Conservation (phyloP, 2,329 filamentous ascomycete genomes). For the Laburnicola sp. region DNA sequence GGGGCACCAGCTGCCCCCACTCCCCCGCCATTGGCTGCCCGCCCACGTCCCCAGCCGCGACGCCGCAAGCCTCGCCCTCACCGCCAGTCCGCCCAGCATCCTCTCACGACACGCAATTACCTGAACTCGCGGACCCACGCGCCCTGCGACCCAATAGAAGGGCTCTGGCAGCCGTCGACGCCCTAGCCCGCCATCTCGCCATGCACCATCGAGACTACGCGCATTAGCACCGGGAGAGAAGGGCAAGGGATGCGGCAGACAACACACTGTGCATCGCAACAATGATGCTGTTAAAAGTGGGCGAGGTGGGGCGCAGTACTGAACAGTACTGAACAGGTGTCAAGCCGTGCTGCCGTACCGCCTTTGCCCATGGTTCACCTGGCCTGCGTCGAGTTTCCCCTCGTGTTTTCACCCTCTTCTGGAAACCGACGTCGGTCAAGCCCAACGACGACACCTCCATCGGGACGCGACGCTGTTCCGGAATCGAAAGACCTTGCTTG, state of each 20-base stretch:
- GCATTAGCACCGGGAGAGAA: constrained; percentile 16
- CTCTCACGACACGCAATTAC: constrained; percentile 7
- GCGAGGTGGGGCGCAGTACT: constrained; percentile 1
- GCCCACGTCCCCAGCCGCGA: constrained; percentile 16
- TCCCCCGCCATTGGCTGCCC: constrained; percentile 20
- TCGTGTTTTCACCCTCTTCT: neutral
- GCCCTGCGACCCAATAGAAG: constrained; percentile 14
- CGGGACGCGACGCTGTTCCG: neutral
- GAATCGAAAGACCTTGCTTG: neutral
- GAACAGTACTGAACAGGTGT: too few relatives aligned
- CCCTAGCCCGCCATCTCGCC: constrained; percentile 10
- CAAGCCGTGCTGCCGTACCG: neutral
- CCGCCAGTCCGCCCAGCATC: constrained; percentile 14
- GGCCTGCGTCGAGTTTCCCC: neutral
- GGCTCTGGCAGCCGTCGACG: constrained; percentile 13
- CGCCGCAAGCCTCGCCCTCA: constrained; percentile 33
- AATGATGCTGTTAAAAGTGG: constrained; percentile 11
- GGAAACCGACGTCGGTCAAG: constrained; percentile 9
- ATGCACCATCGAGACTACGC: constrained; percentile 8
- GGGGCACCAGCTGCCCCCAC: neutral
- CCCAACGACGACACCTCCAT: constrained; percentile 3
- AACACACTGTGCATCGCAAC: constrained; percentile 7
- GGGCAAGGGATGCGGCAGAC: constrained; percentile 1
- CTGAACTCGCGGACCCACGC: neutral
- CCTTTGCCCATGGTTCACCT: constrained; percentile 1